Conservation (phyloP, 345 rosid genomes). For the Eucalyptus sideroxylon region DNA sequence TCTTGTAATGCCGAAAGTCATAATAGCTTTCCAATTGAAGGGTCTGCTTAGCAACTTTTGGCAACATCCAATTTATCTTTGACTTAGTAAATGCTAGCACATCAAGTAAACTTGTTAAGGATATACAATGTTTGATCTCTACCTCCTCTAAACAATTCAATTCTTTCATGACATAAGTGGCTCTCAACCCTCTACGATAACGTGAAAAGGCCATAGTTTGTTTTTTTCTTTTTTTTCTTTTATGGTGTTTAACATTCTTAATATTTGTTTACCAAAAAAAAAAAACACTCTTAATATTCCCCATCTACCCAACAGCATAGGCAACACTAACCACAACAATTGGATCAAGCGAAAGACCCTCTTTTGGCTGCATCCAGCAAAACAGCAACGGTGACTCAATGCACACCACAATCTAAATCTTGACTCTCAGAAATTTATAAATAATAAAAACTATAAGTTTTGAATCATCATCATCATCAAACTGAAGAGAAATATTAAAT, state of each 20-base stretch:
- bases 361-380: constrained; percentile 25
- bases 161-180: not conserved
- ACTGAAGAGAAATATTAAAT: no score
- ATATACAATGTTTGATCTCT: not conserved
- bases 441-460: no score
- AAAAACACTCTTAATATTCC: constrained; percentile 6
- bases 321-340: constrained; percentile 23
- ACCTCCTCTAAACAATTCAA: not conserved
- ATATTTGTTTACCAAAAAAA: no score
- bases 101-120: not conserved
- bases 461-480: no score
- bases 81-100: no score
- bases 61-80: not conserved
- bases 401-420: no score
- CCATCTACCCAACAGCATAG: constrained; percentile 28
- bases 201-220: fast-evolving
- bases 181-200: not conserved
- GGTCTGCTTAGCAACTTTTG: not conserved
- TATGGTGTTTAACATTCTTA: not conserved
- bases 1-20: fast-evolving
- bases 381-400: constrained; percentile 23
- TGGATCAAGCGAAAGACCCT: constrained; percentile 15
- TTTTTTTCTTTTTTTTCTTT: no score
- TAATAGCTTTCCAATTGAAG: no score
- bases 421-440: no score